Conservation (phyloP, 1,139 yeast genomes). For the Sugiyamaella japonica region DNA sequence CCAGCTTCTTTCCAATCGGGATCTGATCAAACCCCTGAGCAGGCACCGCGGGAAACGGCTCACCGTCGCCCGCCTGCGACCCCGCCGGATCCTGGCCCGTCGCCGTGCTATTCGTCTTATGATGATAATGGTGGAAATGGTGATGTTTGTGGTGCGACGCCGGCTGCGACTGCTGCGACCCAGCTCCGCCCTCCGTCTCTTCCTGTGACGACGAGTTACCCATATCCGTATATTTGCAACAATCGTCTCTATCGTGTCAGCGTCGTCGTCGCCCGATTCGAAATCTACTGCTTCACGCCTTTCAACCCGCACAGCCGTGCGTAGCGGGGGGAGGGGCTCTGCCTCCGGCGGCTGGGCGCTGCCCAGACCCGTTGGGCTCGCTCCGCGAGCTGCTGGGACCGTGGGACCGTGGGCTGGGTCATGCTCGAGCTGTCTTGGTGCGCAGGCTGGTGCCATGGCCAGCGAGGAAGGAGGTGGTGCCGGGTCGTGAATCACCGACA, state of each 20-base stretch:
- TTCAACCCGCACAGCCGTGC: neutral
- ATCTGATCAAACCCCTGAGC: constrained; percentile 24
- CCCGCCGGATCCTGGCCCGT: neutral
- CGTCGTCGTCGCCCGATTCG: neutral
- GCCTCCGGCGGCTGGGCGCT: neutral
- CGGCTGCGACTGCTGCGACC: neutral
- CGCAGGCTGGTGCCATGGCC: no score
- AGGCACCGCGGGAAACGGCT: constrained; percentile 19
- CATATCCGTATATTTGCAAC: constrained; percentile 13
- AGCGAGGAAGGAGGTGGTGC: no score
- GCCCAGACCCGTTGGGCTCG: constrained; percentile 1
- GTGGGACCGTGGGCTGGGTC: neutral
- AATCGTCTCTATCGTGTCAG: neutral
- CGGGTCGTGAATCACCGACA: neutral
- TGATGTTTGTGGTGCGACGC: constrained; percentile 6
- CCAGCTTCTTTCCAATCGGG: constrained; percentile 8
- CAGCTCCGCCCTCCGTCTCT: constrained; percentile 20
- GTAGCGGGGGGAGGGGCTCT: neutral
- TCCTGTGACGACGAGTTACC: constrained; percentile 40
- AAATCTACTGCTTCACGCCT: neutral
- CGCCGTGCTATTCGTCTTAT: neutral
- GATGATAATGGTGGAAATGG: constrained; percentile 10
- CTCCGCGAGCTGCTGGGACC: neutral
- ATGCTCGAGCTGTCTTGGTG: neutral
- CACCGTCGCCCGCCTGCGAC: neutral